A percentile compares a stretch with the other conserved stretches of the same genome.
phyloP scores from a whole-genome alignment of 108 stramenopile species.

The Nitzschia putrida region DNA sequence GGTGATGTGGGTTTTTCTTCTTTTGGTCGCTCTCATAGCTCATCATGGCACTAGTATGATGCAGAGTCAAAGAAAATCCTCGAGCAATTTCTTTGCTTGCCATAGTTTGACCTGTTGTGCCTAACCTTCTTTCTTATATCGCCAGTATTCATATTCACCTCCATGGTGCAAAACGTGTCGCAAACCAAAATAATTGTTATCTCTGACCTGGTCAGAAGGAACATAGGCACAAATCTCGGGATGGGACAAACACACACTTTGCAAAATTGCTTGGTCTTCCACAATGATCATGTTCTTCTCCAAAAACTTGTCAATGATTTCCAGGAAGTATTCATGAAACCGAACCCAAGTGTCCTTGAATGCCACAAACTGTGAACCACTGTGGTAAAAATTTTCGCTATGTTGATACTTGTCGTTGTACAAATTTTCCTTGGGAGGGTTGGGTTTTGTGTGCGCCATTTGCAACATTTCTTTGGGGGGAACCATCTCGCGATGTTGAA shows the following conservation, averaged over 20 bases:
- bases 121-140: slow-evolving; percentile 18
- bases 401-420: slow-evolving; percentile 46
- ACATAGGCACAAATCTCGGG: slow-evolving; percentile 56
- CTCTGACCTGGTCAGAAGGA: slow-evolving; percentile 27
- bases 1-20: too few relatives aligned
- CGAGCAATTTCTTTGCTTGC: too few relatives aligned
- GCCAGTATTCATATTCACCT: slow-evolving; percentile 27
- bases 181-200: slow-evolving; percentile 59
- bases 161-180: slow-evolving; percentile 43
- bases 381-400: slow-evolving; percentile 47
- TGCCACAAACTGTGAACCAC: slow-evolving; percentile 50
- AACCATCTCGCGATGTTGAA: slow-evolving; percentile 35
- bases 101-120: too few relatives aligned
- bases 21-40: too few relatives aligned
- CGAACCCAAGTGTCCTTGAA: slow-evolving; percentile 36
- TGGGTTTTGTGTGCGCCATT: slow-evolving; percentile 52
- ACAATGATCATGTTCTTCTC: slow-evolving; percentile 49
- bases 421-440: slow-evolving; percentile 29
- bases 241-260: slow-evolving; percentile 40
- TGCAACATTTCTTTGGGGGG: slow-evolving; percentile 40
- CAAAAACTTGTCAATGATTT: slow-evolving; percentile 45
- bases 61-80: too few relatives aligned
- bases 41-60: too few relatives aligned
- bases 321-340: slow-evolving; percentile 45
- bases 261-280: slow-evolving; percentile 60